Base-by-base conservation (phyloP, 208 protist genomes). In the Trypanosoma congolense region DNA sequence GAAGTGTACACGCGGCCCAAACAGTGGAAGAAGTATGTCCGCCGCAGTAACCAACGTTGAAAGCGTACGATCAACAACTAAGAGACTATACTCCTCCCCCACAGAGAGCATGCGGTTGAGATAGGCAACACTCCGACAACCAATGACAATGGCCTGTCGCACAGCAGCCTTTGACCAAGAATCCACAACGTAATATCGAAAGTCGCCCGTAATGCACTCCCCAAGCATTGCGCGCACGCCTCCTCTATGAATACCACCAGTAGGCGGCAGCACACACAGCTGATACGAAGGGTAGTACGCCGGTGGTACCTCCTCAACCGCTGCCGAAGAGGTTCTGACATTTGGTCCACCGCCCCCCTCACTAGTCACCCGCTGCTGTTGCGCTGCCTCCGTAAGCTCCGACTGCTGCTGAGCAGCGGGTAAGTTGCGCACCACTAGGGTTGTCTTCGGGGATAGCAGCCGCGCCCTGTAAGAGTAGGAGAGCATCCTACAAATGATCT, bases 1-100 rank as follows among this genome's bases (percentile, higher is more conserved):
- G 54, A 91, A 90, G 12, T 56, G 70, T 8, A 87, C 65, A 4
- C 87, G 76, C 1, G 42, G 44, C 2, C 50, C 51, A 33, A 61
- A 68, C 24, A 43, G 1, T 14, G 61, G 58, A 12, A 71, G 48
- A 0, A 86, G 46, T 8, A 40, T 61, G 1, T 61, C 62, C 0
- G 85, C 75, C 1, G 70, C 72, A 24, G 64, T 69, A 26, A 74
- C 49, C 14, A 92, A 61, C 0, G 62, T 66, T 30, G 72, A 65
- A 6, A 93, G 63, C 4, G 72, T 75, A 49, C 75, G 41, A 56
- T 93, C 81, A 6, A 90, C 53, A 16, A 93, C 70, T 1, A 93
- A 55, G 22, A 84, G 55, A 12, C 70, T 51, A 44, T 87, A 58
- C 9, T 9, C 18, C 0, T 43, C 33, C 38, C 83, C 70, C 18